Evolutionary conservation across 2,329 filamentous ascomycete genomes (phyloP).

Genomic region (Botrytis cinerea): DNA sequence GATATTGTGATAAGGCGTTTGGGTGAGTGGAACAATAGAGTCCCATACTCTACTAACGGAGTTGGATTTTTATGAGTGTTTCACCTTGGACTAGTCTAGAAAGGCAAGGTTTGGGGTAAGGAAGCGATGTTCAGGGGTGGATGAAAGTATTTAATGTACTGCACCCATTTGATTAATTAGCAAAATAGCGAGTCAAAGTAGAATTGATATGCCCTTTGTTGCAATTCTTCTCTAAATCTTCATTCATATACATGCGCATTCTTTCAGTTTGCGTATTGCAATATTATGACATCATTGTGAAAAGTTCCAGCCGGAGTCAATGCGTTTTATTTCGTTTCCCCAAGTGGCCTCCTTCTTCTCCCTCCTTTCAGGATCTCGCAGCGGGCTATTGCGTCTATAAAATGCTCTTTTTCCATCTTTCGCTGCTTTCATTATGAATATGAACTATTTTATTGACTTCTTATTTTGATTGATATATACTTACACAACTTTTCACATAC

Average conservation of each 20-base stretch:
- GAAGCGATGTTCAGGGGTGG: not conserved
- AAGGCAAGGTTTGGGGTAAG: not conserved
- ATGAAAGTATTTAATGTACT: not conserved
- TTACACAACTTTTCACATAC: not conserved
- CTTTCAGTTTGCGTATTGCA: not conserved
- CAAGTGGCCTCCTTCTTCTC: not conserved
- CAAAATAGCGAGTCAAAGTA: not conserved
- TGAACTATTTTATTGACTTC: not conserved
- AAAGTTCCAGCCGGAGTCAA: not conserved
- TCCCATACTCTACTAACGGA: not conserved
- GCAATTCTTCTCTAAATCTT: not conserved
- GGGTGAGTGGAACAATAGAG: not conserved
- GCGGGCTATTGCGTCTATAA: not conserved
- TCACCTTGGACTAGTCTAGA: not conserved
- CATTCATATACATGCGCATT: not conserved
- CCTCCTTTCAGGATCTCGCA: not conserved
- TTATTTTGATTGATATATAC: not conserved
- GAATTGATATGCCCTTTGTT: not conserved
- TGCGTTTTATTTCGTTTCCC: constrained; percentile 1
- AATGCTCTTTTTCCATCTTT: not conserved
- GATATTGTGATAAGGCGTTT: constrained; percentile 8
- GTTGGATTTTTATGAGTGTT: constrained; percentile 7
- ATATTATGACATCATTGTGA: not conserved
- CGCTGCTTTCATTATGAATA: not conserved
- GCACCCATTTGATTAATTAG: not conserved